A percentile compares a stretch with the other conserved stretches of the same genome.
Conservation (phyloP, 106 monocot genomes). For the Acorus gramineus region DNA sequence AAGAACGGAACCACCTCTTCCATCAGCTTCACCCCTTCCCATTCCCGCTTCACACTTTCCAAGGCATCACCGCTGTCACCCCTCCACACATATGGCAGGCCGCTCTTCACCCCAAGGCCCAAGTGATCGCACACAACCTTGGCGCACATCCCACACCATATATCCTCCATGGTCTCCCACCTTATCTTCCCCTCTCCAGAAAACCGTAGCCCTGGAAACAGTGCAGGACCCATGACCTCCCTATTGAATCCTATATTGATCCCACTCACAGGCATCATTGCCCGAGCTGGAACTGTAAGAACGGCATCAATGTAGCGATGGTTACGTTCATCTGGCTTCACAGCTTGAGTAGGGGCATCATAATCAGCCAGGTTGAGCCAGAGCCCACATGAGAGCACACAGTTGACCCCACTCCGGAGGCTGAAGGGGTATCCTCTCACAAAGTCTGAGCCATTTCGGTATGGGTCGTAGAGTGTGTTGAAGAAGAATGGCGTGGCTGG, state of each 20-base stretch:
- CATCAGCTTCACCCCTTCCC: slow-evolving; percentile 54
- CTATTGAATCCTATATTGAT: slow-evolving; percentile 76
- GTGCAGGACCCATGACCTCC: slow-evolving; percentile 50
- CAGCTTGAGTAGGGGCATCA: slow-evolving; percentile 52
- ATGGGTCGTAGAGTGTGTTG: slow-evolving; percentile 92
- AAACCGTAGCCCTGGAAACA: slow-evolving; percentile 48
- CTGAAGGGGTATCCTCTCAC: slow-evolving; percentile 93
- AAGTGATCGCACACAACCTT: slow-evolving; percentile 73
- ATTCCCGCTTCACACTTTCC: slow-evolving; percentile 44
- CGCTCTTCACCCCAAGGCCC: slow-evolving; percentile 57
- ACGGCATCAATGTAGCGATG: slow-evolving; percentile 71
- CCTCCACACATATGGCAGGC: slow-evolving; percentile 69
- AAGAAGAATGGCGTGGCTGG: slow-evolving; percentile 91
- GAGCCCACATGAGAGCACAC: slow-evolving; percentile 60
- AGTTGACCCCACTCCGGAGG: slow-evolving; percentile 53
- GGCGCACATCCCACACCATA: slow-evolving; percentile 75
- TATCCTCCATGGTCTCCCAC: slow-evolving; percentile 76
- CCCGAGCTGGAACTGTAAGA: slow-evolving; percentile 52
- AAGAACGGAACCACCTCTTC: slow-evolving; percentile 68
- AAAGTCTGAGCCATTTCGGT: slow-evolving; percentile 60
- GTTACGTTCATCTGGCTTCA: slow-evolving; percentile 43
- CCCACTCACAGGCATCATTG: slow-evolving; percentile 58
- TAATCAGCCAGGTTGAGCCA: slow-evolving; percentile 74
- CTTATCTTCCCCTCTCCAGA: slow-evolving; percentile 54
- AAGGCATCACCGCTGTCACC: slow-evolving; percentile 9